Base-by-base conservation (phyloP, 495 filamentous ascomycete genomes). In the Penicillium verhagenii region DNA sequence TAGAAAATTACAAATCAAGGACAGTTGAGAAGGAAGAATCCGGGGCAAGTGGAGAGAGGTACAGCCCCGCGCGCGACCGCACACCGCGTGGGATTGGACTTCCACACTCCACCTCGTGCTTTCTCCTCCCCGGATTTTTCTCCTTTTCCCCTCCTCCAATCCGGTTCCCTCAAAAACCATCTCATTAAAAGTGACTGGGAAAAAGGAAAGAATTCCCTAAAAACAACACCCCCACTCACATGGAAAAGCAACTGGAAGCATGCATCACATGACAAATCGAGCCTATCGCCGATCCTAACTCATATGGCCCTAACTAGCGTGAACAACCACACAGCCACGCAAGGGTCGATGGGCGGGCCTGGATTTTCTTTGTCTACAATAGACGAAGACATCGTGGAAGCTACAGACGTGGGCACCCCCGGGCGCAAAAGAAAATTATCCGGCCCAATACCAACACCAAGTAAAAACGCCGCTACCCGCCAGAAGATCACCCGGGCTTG, bases 401-500 rank as follows among this genome's bases (percentile, higher is more conserved):
- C 44, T 23, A 23, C 42, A 8, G 54, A 57, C 11, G 35, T 25
- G 18, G 25, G 24, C 50, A 43, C 47, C 13, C 25, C 52, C 24
- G 52, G 47, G 14, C 69, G 58, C 23, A 75, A 72, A 52, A 71
- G 72, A 45, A 75, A 75, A 49, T 33, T 64, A 2, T 68, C 64
- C 10, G 64, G 63, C 14, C 37, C 60, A n/a, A 33, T 50, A 13
- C 19, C n/a, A 6, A 16, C 40, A 23, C 24, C 61, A 13, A 63
- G 57, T 49, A 71, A 65, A 40, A 50, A 50, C 28, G 54, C 52
- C 47, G 59, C 44, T 6, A 54, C 53, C 28, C 71, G 73, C n/a
- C 72, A 72, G 47, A 74, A 74, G 52, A 76, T 77, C 52, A 79
- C 74, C 31, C 57, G 76, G 45, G 76, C 76, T 38, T 79, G 76